Evolutionary conservation across 805 yeast species (phyloP).

Genomic region (Kodamaea laetipori): DNA sequence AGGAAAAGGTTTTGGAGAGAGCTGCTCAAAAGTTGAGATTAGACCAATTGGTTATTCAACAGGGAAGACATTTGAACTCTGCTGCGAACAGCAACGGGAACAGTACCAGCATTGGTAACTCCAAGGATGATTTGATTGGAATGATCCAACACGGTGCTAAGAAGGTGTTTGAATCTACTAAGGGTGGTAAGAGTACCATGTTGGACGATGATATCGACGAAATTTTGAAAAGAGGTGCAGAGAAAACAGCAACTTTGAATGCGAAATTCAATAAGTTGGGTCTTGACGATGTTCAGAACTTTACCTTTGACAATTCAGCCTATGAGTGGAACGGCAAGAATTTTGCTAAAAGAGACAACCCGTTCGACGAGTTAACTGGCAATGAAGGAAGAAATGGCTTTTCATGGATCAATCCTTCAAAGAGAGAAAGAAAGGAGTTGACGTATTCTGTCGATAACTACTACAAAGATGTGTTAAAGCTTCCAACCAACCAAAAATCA

Average conservation of each 20-base stretch:
- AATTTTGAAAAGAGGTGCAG: conserved; percentile 77
- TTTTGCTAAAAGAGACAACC: conserved; percentile 56
- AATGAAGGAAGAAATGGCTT: conserved; percentile 27
- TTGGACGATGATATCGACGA: conserved; percentile 77
- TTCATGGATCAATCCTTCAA: conserved; percentile 73
- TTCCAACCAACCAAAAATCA: conserved; percentile 24
- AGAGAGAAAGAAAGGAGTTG: conserved; percentile 76
- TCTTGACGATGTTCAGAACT: conserved; percentile 89
- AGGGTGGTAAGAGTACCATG: conserved; percentile 28
- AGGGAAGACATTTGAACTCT: conserved; percentile 62
- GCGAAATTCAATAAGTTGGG: conserved; percentile 85
- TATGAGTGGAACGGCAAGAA: conserved; percentile 97
- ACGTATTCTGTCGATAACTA: conserved; percentile 76
- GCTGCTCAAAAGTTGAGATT: conserved; percentile 92
- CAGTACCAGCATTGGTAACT: conserved; percentile 48
- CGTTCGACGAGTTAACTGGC: conserved; percentile 28
- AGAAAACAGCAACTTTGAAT: conserved; percentile 75
- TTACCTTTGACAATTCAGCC: conserved; percentile 83
- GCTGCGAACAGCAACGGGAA: conserved; percentile 35
- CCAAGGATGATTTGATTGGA: conserved; percentile 82
- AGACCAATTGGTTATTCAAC: conserved; percentile 95
- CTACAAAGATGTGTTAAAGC: conserved; percentile 64
- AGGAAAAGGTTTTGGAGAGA: conserved; percentile 91
- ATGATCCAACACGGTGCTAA: conserved; percentile 99
- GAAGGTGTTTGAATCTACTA: conserved; percentile 66